Conservation (phyloP, 805 yeast species). For the Saccharomycopsis fermentans region DNA sequence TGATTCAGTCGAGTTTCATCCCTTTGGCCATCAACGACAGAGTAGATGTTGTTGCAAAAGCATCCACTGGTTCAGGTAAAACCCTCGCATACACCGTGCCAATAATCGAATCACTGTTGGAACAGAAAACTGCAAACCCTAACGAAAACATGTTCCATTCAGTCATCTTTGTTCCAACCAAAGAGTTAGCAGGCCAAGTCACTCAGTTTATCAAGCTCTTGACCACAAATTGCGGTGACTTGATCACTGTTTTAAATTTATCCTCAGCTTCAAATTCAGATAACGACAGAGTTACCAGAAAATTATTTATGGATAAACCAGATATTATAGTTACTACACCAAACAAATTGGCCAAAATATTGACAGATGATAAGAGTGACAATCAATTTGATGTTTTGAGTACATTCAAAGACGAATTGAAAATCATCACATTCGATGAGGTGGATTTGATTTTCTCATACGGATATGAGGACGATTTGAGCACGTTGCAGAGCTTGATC, state of each 20-base stretch:
- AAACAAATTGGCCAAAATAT: constrained; percentile 48
- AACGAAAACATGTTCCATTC: constrained; percentile 28
- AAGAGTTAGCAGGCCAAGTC: constrained; percentile 86
- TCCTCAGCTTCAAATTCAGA: constrained; percentile 42
- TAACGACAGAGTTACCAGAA: constrained; percentile 58
- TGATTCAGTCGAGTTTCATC: constrained; percentile 84
- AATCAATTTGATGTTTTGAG: constrained; percentile 20
- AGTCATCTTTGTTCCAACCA: constrained; percentile 82
- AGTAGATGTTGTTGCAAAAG: constrained; percentile 96
- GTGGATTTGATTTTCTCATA: constrained; percentile 85
- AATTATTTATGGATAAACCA: constrained; percentile 65
- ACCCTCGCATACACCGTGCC: constrained; percentile 98
- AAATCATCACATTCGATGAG: constrained; percentile 45
- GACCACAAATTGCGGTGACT: constrained; percentile 59
- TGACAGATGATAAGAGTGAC: constrained; percentile 33
- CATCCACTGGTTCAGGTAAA: constrained; percentile 98
- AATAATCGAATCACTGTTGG: constrained; percentile 64
- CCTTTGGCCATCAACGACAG: constrained; percentile 85
- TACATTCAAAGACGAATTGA: constrained; percentile 29
- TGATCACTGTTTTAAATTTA: constrained; percentile 55
- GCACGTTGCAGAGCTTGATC: constrained; percentile 55
- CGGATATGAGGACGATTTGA: constrained; percentile 84
- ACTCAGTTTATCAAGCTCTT: constrained; percentile 57
- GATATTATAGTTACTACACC: constrained; percentile 85
- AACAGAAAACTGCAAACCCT: constrained; percentile 25